Conservation (phyloP, 371 early-diverging fungal species). For the Apophysomyces variabilis region DNA sequence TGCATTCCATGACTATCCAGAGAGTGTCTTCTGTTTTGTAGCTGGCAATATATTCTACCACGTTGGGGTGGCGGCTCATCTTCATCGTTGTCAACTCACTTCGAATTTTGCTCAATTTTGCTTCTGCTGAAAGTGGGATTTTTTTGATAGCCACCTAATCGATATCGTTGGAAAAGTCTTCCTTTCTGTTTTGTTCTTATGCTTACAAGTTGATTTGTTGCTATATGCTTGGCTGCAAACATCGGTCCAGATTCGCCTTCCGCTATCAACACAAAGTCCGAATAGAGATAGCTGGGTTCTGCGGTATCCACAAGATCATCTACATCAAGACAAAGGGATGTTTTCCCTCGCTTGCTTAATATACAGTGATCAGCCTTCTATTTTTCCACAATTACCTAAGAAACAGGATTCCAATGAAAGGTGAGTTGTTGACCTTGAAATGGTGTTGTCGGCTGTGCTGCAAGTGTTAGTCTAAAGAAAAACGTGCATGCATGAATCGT, state of each 20-base stretch:
- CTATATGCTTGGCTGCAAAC: conserved; percentile 51
- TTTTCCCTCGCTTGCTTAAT: background rate
- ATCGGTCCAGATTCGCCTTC: conserved; percentile 77
- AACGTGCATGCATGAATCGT: background rate
- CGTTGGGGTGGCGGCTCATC: conserved; percentile 63
- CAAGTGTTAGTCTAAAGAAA: background rate
- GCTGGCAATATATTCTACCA: conserved; percentile 67
- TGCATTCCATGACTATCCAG: conserved; percentile 72
- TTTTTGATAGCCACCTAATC: conserved; percentile 71
- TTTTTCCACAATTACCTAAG: conserved; percentile 29
- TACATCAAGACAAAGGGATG: background rate
- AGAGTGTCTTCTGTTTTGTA: conserved; percentile 59
- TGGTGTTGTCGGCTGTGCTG: background rate
- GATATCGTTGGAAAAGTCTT: background rate
- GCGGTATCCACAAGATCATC: conserved; percentile 52
- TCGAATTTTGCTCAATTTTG: conserved; percentile 62
- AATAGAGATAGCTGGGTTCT: conserved; percentile 51
- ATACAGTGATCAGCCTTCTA: background rate
- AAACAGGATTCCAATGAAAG: conserved; percentile 38
- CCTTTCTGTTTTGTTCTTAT: background rate
- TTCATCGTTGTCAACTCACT: conserved; percentile 71
- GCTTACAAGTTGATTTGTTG: conserved; percentile 39
- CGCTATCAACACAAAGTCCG: conserved; percentile 56
- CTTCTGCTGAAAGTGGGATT: conserved; percentile 55
- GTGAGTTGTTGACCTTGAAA: conserved; percentile 19